A percentile compares a stretch with the other conserved stretches of the same genome.
phyloP scores from a whole-genome alignment of 2,329 filamentous ascomycete genomes.

The Alternaria sp. region DNA sequence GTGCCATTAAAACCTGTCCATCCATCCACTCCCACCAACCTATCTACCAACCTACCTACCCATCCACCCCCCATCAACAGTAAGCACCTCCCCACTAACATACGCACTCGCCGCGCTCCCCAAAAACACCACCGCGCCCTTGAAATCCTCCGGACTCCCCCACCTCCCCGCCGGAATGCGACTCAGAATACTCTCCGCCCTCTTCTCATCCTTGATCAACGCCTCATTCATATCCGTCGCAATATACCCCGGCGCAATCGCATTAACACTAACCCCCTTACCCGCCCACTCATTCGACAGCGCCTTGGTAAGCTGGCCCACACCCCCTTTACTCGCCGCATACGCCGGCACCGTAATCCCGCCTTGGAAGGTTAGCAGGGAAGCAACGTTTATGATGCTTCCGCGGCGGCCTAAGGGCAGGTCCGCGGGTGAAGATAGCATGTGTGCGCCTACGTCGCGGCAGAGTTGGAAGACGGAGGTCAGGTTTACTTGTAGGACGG shows the following conservation, averaged over 20 bases:
- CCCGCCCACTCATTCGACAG: slow-evolving; percentile 85
- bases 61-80: slow-evolving; percentile 94
- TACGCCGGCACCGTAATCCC: slow-evolving; percentile 89
- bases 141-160: slow-evolving; percentile 86
- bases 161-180: slow-evolving; percentile 85
- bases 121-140: slow-evolving; percentile 79
- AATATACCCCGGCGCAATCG: slow-evolving; percentile 88
- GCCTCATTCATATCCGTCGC: slow-evolving; percentile 94
- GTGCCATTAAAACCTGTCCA: not conserved
- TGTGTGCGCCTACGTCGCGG: slow-evolving; percentile 79
- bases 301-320: slow-evolving; percentile 83
- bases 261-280: slow-evolving; percentile 84
- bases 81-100: slow-evolving; percentile 80
- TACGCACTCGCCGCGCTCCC: slow-evolving; percentile 79
- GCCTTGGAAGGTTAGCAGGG: slow-evolving; percentile 82
- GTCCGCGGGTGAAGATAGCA: slow-evolving; percentile 64
- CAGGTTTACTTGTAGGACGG: slow-evolving; percentile 87
- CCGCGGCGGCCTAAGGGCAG: slow-evolving; percentile 64
- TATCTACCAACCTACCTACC: slow-evolving; percentile 63
- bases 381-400: slow-evolving; percentile 83
- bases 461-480: slow-evolving; percentile 78
- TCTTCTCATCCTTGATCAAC: slow-evolving; percentile 72
- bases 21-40: not conserved
- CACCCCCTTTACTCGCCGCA: slow-evolving; percentile 82
- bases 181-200: slow-evolving; percentile 75